Conservation (phyloP, 805 yeast genomes). For the Gaillardinia entomophila region DNA sequence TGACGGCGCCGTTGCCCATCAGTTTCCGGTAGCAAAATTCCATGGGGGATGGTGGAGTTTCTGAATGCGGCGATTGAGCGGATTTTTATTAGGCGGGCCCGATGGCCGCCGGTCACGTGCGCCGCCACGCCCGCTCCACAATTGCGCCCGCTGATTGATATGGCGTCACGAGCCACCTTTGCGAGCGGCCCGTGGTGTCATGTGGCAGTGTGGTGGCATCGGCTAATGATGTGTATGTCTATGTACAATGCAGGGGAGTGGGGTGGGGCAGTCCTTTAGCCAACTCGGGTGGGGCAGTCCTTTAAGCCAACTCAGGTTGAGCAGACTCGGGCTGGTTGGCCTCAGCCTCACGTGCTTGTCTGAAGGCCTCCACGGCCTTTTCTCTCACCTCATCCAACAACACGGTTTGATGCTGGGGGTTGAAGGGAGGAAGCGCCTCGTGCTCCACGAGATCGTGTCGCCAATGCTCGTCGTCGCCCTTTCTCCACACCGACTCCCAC, state of each 20-base stretch:
- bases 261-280: too few relatives aligned
- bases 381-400: constrained; percentile 56
- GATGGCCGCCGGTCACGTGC: not conserved
- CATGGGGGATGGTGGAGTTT: constrained; percentile 11
- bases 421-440: constrained; percentile 49
- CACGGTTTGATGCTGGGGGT: constrained; percentile 63
- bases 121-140: not conserved
- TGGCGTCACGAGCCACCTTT: too few relatives aligned
- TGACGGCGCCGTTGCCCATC: constrained; percentile 34
- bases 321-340: too few relatives aligned
- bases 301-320: too few relatives aligned
- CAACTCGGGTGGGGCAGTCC: too few relatives aligned
- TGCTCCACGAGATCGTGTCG: constrained; percentile 52
- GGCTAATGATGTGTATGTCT: too few relatives aligned
- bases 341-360: constrained; percentile 12
- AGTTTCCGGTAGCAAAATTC: constrained; percentile 31
- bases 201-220: too few relatives aligned
- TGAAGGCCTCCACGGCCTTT: constrained; percentile 30
- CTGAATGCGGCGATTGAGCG: not conserved
- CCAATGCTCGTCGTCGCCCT: constrained; percentile 79
- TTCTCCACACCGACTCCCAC: constrained; percentile 89
- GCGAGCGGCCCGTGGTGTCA: too few relatives aligned
- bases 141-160: too few relatives aligned
- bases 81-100: too few relatives aligned
- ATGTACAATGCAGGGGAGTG: too few relatives aligned